Base-by-base conservation (phyloP, 352 stramenopile species). In the Phytophthora syringae region DNA sequence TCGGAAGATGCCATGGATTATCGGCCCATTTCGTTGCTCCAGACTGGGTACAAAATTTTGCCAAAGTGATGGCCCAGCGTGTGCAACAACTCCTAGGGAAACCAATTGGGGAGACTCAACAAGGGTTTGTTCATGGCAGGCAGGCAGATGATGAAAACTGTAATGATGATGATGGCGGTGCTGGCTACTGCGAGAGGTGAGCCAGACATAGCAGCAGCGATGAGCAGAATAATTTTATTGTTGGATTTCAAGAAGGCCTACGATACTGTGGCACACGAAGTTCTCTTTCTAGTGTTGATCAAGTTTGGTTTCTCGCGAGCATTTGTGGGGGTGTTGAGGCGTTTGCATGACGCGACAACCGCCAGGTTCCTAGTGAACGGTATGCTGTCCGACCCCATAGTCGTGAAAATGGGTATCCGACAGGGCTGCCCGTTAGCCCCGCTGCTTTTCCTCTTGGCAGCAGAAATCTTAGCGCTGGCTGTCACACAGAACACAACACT, bases 41-140 rank as follows among this genome's bases (percentile, higher is more conserved):
- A 64, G 53, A 56, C 56, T 2, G 20, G 45, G 6, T 64, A 64
- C 45, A 64, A 64, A 15, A 10, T 60, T n/a, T 60, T 60, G 12
- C 27, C 5, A 59, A 59, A 1, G 12, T 59, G 11, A 9, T 50
- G 7, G 52, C 43, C 25, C 36, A 40, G 27, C 13, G 36, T 1
- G 32, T 39, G 2, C 53, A 61, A 11, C 9, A 6, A 13, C 2
- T 53, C 2, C 20, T 52, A 0, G 53, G 42, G 16, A 30, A 22
- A 27, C 6, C n/a, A 11, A 61, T 61, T 30, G 52, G 52, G 3
- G 7, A 36, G 5, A 45, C 43, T 7, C 54, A 63, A 15, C 55
- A 55, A 18, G 55, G 55, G 6, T 63, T 55, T 32, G 55, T 63
- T 0, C 55, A 63, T 20, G 43, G 24, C 2, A 5, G 27, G 27